Evolutionary conservation across 371 early-diverging fungal species (phyloP), one percentile per base, ranked within the genome.

Genomic region (Mucor irregularis): DNA sequence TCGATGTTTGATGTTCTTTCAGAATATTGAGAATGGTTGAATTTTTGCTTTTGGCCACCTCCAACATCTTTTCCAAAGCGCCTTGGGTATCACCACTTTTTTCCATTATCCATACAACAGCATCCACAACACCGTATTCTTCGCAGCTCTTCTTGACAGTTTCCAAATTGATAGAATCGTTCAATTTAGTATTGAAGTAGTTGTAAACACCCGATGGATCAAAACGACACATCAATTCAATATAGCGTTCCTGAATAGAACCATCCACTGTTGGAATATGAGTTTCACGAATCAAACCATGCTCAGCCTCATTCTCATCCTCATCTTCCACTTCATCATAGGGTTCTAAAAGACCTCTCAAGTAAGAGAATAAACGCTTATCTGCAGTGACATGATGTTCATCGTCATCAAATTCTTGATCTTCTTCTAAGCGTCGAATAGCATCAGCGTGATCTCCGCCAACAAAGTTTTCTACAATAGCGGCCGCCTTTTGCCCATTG

Each of bases 71-170:
- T 16, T 76, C 73, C 21, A 92, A 59, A 0, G 92, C 90, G 0
- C 85, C 88, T 25, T 75, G 71, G 1, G 84, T 79, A 56, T 90
- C 74, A 0, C 90, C 90, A 35, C 73, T 84, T 45, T 82, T 73
- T 57, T 90, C 90, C 69, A 89, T 73, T 19, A 92, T 84, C 91
- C 92, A 92, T 6, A 90, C 86, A 8, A 85, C 87, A 0, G 90
- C 89, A 59, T 88, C 86, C 21, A 83, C 78, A 1, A 88, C 83
- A 9, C 81, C 80, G 17, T 83, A 58, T 13, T 76, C 37, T 50
- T 83, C 82, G 47, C 90, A 90, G 5, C 77, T 62, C 30, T 70
- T 60, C 14, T 85, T 67, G 4, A 90, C 81, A 2, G 58, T 71
- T 6, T 86, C 82, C 10, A 89, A 58, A 10, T 80, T 60, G 35